phyloP scores from a whole-genome alignment of 306 rosid species.

The Trifolium dubium region DNA sequence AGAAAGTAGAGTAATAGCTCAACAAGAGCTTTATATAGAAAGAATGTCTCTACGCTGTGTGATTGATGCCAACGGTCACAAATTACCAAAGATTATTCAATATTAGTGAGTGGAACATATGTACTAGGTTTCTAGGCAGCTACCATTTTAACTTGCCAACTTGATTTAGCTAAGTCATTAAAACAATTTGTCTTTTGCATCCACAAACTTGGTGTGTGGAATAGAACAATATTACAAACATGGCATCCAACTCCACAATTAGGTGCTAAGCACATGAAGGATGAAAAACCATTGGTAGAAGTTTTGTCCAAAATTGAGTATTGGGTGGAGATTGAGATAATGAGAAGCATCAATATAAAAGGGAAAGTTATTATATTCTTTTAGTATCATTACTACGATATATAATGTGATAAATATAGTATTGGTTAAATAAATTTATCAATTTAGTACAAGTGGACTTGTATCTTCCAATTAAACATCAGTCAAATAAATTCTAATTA shows the following conservation, averaged over 20 bases:
- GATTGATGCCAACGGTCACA: slow-evolving; percentile 18
- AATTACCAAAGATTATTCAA: slow-evolving; percentile 32
- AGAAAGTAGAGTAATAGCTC: slow-evolving; percentile 11
- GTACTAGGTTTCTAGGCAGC: slow-evolving; percentile 6
- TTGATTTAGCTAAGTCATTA: slow-evolving; percentile 22
- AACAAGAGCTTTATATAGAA: slow-evolving; percentile 5
- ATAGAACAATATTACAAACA: slow-evolving; percentile 17
- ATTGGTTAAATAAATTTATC: slow-evolving; percentile 26
- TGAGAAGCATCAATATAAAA: slow-evolving; percentile 17
- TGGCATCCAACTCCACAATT: slow-evolving; percentile 26
- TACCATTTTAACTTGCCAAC: slow-evolving; percentile 22
- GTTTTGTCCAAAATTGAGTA: slow-evolving; percentile 6
- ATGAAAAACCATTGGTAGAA: slow-evolving; percentile 2
- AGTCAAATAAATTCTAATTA: slow-evolving; percentile 51
- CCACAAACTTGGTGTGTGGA: slow-evolving; percentile 6
- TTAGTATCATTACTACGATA: not conserved
- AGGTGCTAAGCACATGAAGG: slow-evolving; percentile 32
- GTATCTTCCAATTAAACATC: slow-evolving; percentile 49
- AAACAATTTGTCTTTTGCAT: slow-evolving; percentile 4
- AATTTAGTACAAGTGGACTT: slow-evolving; percentile 41
- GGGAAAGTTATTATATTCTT: slow-evolving; percentile 17
- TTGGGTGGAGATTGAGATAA: slow-evolving; percentile 30
- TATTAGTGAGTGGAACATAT: slow-evolving; percentile 17
- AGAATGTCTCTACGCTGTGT: not conserved
- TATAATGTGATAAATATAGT: slow-evolving; percentile 26